These are phyloP conservation scores for Xerocomellus intermedius DNA, from an alignment of 768 basidiomycete species.

Conservation along the genomic window DNA sequence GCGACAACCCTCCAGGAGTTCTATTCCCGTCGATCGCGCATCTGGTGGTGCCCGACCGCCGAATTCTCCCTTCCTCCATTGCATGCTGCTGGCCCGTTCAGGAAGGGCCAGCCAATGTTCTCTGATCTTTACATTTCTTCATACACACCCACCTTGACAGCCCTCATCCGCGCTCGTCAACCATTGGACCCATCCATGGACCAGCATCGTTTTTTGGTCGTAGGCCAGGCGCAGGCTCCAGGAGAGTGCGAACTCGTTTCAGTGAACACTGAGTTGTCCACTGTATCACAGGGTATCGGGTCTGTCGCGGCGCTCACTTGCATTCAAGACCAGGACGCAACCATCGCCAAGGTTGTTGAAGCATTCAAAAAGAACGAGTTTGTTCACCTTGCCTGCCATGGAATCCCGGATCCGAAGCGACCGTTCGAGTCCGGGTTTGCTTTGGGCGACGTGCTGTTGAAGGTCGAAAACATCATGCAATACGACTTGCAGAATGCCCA, in stretches of 20 bases:
- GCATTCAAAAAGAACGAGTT: not conserved
- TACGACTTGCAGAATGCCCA: not conserved
- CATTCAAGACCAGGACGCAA: not conserved
- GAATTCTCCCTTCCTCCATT: slow-evolving; percentile 1
- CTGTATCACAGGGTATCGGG: not conserved
- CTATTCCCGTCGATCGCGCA: not conserved
- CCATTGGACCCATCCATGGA: not conserved
- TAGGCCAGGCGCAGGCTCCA: slow-evolving; percentile 4
- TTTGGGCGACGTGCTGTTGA: not conserved
- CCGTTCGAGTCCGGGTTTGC: not conserved
- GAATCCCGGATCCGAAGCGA: not conserved
- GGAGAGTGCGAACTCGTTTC: not conserved
- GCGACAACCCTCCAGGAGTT: not conserved
- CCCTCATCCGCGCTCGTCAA: not conserved
- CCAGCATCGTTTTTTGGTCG: not conserved
- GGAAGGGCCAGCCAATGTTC: not conserved
- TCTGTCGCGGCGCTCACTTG: not conserved
- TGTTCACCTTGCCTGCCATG: slow-evolving; percentile 24
- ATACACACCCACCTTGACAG: not conserved
- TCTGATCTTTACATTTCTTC: not conserved
- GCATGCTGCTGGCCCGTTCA: not conserved
- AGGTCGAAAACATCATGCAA: not conserved
- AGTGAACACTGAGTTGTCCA: not conserved
- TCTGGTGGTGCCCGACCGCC: slow-evolving; percentile 14
- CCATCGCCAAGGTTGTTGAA: not conserved